Percentiles rank a stretch among this genome's conserved stretches.
Conservation (phyloP, 2,329 filamentous ascomycete genomes). For the Thelonectria olida region DNA sequence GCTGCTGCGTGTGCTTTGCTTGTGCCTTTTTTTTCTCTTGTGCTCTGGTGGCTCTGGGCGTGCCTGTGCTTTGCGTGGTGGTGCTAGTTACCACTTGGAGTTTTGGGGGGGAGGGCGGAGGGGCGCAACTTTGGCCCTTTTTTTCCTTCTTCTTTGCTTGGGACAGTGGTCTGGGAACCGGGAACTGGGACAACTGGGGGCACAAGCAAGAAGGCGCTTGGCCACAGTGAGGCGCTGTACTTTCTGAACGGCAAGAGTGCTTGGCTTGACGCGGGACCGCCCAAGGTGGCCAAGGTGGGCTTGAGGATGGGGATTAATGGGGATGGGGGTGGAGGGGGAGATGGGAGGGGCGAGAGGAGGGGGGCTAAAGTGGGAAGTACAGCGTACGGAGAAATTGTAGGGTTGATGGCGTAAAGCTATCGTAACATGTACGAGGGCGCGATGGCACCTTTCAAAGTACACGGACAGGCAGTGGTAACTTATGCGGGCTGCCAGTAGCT, state of each 20-base stretch:
- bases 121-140: not conserved
- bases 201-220: slow-evolving; percentile 14
- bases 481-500: slow-evolving; percentile 6
- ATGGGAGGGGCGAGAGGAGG: slow-evolving; percentile 22
- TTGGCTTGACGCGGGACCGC: slow-evolving; percentile 11
- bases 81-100: not conserved
- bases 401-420: slow-evolving; percentile 2
- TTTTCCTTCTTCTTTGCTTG: not conserved
- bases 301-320: no score
- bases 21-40: slow-evolving; percentile 15
- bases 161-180: slow-evolving; percentile 16
- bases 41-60: slow-evolving; percentile 6
- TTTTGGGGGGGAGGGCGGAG: not conserved
- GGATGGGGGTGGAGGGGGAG: slow-evolving; percentile 18
- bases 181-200: slow-evolving; percentile 16
- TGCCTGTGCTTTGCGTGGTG: not conserved
- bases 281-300: slow-evolving; percentile 10
- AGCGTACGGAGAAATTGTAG: slow-evolving; percentile 17
- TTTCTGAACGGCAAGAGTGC: slow-evolving; percentile 2
- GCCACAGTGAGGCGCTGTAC: slow-evolving; percentile 16
- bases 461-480: not conserved
- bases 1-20: slow-evolving; percentile 20
- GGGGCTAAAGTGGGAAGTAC: slow-evolving; percentile 18
- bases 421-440: slow-evolving; percentile 6
- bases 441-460: slow-evolving; percentile 10